Evolutionary conservation across 116 monocot genomes (phyloP).

Genomic region (Trichopus zeylanicus): DNA sequence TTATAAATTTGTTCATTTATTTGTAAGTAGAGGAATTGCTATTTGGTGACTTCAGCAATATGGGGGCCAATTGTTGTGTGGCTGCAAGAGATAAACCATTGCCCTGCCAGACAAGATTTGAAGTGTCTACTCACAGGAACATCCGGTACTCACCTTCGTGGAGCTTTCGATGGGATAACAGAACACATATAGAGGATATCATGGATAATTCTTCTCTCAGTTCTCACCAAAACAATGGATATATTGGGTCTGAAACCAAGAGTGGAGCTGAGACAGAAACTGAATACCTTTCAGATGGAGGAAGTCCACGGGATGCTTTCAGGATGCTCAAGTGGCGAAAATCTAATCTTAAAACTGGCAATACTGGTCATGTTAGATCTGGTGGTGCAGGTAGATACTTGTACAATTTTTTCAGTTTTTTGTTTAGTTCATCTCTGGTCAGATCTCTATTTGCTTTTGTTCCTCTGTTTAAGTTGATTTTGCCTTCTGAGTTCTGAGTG

Average conservation of each 20-base stretch:
- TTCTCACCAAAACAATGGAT: slow-evolving; percentile 36
- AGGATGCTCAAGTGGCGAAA: slow-evolving; percentile 17
- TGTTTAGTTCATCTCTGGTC: background rate
- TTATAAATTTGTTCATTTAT: no score
- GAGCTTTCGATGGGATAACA: slow-evolving; percentile 71
- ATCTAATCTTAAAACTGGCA: slow-evolving; percentile 7
- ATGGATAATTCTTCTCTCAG: slow-evolving; percentile 21
- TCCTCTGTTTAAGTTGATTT: no score
- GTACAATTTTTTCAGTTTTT: background rate
- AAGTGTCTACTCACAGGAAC: slow-evolving; percentile 34
- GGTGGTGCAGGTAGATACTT: slow-evolving; percentile 17
- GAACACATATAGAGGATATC: slow-evolving; percentile 66
- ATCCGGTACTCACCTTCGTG: slow-evolving; percentile 57
- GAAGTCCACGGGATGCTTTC: slow-evolving; percentile 22
- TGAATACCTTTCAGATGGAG: slow-evolving; percentile 35
- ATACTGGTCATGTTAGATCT: slow-evolving; percentile 9
- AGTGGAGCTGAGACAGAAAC: slow-evolving; percentile 21
- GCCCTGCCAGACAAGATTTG: slow-evolving; percentile 10
- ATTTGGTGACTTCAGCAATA: background rate
- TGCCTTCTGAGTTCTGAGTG: no score
- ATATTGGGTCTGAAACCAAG: slow-evolving; percentile 25
- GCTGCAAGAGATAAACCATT: slow-evolving; percentile 28
- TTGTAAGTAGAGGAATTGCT: background rate
- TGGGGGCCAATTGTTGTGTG: slow-evolving; percentile 74
- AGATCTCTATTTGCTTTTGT: no score